Evolutionary conservation across 2,329 filamentous ascomycete species (phyloP), one percentile per base, ranked within the genome.

Genomic region (Cladosporium sp.): DNA sequence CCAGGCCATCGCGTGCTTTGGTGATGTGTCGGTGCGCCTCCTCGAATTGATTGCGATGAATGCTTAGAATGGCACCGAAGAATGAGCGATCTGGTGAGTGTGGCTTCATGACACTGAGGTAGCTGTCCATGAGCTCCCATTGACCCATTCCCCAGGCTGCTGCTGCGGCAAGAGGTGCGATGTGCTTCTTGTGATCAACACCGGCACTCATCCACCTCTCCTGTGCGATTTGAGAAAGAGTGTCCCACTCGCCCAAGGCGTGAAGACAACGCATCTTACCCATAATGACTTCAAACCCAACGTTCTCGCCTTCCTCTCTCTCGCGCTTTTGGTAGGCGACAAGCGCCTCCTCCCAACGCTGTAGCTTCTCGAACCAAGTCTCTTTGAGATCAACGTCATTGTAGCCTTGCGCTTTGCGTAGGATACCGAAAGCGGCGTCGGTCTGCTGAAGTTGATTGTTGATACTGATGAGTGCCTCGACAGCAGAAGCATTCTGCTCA

Each of bases 381-480:
- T 99, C 94, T 61, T 96, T 91, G 51, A 99, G 82, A 70, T 96
- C 91, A 30, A 99, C 96, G 69, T 99, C 94, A 66, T 90, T 90
- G 73, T 97, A 99, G 43, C 91, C 85, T 73, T 99, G 94, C 8
- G 94, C 94, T 76, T 96, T 96, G 52, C 94, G 87, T 59, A 99
- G 81, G 61, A 99, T 99, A 74, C 94, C 94, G 66, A 99, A 97
- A 42, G 94, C 95, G 34, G 94, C 95, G 75, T 99, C 94, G 82
- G 94, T 97, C 73, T 99, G 94, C 73, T 99, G 94, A 6, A 99
- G 83, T 72, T 99, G 93, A 71, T 99, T 99, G 76, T 99, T 99
- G 79, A 99, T 99, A 63, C 93, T 94, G 67, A 99, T 99, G 60
- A 99, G 80, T 7, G 95, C 95, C 75, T 99, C 94, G 1, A 99